Evolutionary conservation across 208 protist species (phyloP).

Genomic region (Wallacemonas sp.): DNA sequence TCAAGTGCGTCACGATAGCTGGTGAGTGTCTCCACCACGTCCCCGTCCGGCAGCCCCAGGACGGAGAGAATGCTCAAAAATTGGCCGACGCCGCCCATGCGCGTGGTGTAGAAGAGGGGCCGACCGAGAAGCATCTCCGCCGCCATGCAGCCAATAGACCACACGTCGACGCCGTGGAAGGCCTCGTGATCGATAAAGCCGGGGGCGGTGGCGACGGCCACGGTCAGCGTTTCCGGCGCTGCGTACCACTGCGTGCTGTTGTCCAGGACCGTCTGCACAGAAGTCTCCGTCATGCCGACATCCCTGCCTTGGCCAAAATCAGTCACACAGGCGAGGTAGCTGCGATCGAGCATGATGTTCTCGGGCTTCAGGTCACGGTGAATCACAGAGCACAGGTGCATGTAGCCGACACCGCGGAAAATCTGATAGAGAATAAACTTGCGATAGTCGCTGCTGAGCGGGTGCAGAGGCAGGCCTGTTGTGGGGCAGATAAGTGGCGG

Average conservation of each 20-base stretch:
- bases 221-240: constrained; percentile 97
- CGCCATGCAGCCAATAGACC: constrained; percentile 92
- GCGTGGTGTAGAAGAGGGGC: constrained; percentile 83
- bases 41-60: constrained; percentile 67
- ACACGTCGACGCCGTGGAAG: constrained; percentile 88
- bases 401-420: constrained; percentile 95
- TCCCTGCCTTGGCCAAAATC: constrained; percentile 98
- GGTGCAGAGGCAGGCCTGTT: constrained; percentile 70
- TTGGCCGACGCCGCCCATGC: constrained; percentile 93
- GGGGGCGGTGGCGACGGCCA: constrained; percentile 65
- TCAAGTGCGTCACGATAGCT: constrained; percentile 48
- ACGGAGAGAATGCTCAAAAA: constrained; percentile 92
- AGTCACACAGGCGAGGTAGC: constrained; percentile 92
- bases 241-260: constrained; percentile 97
- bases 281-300: constrained; percentile 45
- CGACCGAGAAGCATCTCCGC: constrained; percentile 87
- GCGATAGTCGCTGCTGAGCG: constrained; percentile 95
- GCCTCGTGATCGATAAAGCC: constrained; percentile 76
- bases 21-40: constrained; percentile 78
- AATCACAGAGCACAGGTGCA: constrained; percentile 87
- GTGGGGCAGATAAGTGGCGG: constrained; percentile 29
- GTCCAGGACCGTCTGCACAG: constrained; percentile 66
- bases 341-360: constrained; percentile 90
- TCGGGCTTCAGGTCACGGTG: constrained; percentile 94
- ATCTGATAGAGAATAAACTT: constrained; percentile 97